Evolutionary conservation across 208 protist genomes (phyloP), one percentile per base, ranked within the genome.

Genomic region (Trypanosoma scelopori): DNA sequence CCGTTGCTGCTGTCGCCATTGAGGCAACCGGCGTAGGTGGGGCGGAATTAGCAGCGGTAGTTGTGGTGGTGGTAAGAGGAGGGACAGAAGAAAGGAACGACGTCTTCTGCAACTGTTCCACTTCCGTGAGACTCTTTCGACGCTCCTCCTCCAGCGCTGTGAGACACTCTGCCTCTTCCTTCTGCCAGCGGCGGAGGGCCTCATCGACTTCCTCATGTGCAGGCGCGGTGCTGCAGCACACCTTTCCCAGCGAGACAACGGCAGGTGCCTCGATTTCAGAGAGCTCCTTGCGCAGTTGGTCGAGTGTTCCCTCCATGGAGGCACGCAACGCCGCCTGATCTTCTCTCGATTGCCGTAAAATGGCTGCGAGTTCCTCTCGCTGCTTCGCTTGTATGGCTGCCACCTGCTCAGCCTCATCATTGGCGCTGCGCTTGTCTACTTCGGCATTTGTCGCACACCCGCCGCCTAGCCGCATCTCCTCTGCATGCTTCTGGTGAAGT

Each of bases 211-310:
- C 37, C 4, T 67, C 43, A 37, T 48, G 27, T 13, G 35, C 28
- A 5, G 22, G 18, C n/a, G 4, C 5, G 43, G 6, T 47, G 43
- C 43, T 32, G 39, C 1, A 55, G 39, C 18, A 27, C 22, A 56
- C 1, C 23, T 25, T 61, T 13, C 30, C 41, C n/a, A 62, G 32
- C 1, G 65, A 32, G 15, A 66, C 39, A 18, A 32, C 12, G 16
- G 56, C 23, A 43, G 57, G 32, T 2, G 64, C 59, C 50, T 74
- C 62, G 55, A 76, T 27, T 9, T 55, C 59, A 48, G 55, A 57
- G 7, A 73, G 30, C 52, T 83, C 64, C 46, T 71, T 30, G 20
- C 63, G 78, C 39, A 79, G 55, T 6, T 59, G 20, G 22, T 32
- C n/a, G 41, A 69, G 37, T n/a, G 2, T 45, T 45, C 4, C 62